phyloP scores from a whole-genome alignment of 768 basidiomycete species.

The Mycena floridula region DNA sequence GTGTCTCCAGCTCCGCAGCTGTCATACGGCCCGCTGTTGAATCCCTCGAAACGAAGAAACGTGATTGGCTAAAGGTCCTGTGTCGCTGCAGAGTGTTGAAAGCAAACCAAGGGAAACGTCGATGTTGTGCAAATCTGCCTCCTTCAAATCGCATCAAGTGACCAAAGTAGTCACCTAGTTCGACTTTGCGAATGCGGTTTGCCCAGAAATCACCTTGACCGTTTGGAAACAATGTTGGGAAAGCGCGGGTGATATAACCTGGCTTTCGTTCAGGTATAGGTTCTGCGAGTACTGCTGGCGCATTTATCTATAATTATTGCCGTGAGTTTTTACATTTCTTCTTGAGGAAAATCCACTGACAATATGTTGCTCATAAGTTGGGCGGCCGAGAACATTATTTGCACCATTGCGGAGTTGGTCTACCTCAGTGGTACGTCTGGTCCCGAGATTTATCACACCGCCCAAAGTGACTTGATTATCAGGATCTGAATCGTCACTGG shows the following conservation, averaged over 20 bases:
- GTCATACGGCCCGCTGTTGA: neutral
- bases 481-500: too few relatives aligned
- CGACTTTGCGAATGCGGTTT: neutral
- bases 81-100: neutral
- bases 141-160: neutral
- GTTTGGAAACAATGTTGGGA: neutral
- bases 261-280: neutral
- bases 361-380: too few relatives aligned
- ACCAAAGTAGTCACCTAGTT: neutral
- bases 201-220: neutral
- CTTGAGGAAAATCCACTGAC: too few relatives aligned
- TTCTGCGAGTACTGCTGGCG: too few relatives aligned
- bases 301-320: too few relatives aligned
- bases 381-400: too few relatives aligned
- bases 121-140: neutral
- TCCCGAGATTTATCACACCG: too few relatives aligned
- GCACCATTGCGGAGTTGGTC: too few relatives aligned
- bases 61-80: neutral
- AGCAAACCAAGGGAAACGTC: slow-evolving; percentile 1
- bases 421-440: too few relatives aligned
- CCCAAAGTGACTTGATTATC: too few relatives aligned
- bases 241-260: neutral
- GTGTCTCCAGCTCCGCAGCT: neutral
- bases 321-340: too few relatives aligned
- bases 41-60: neutral